Conservation (phyloP, 306 rosid genomes). For the Pterocarpus macrocarpus region DNA sequence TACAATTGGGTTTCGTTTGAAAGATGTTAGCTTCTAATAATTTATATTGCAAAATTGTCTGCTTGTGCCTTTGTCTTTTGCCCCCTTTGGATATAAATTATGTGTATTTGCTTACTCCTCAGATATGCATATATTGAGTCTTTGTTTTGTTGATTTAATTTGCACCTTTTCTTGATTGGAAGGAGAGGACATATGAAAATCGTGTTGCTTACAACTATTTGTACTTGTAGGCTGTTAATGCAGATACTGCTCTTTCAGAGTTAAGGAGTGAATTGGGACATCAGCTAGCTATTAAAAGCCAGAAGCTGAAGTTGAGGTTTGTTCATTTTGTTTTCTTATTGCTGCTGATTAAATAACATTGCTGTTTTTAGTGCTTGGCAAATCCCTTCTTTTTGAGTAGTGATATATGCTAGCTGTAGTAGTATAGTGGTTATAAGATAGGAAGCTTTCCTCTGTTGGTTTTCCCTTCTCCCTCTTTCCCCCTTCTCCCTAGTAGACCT, state of each 20-base stretch:
- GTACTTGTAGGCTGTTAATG: conserved; percentile 76
- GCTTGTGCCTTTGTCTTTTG: neutral
- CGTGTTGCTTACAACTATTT: conserved; percentile 33
- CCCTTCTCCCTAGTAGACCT: neutral
- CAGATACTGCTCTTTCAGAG: conserved; percentile 66
- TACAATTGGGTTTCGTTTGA: neutral
- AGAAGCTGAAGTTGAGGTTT: conserved; percentile 72
- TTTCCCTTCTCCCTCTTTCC: neutral
- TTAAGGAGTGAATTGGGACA: conserved; percentile 90
- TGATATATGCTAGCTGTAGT: neutral
- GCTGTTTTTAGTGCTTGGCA: conserved; percentile 9
- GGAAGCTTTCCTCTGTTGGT: neutral
- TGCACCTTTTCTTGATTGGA: neutral
- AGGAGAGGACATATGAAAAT: neutral
- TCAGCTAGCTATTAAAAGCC: conserved; percentile 84
- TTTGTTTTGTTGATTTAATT: neutral
- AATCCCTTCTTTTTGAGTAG: conserved; percentile 1
- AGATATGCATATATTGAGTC: neutral
- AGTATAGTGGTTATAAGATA: neutral
- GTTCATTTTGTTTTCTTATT: conserved; percentile 33
- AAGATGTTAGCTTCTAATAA: neutral
- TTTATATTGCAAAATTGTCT: neutral
- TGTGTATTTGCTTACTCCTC: neutral
- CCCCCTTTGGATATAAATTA: neutral
- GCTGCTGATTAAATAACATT: conserved; percentile 5